These are phyloP conservation scores for Aspergillus texensis DNA, from an alignment of 2,329 filamentous ascomycete genomes.

Conservation along the genomic window DNA sequence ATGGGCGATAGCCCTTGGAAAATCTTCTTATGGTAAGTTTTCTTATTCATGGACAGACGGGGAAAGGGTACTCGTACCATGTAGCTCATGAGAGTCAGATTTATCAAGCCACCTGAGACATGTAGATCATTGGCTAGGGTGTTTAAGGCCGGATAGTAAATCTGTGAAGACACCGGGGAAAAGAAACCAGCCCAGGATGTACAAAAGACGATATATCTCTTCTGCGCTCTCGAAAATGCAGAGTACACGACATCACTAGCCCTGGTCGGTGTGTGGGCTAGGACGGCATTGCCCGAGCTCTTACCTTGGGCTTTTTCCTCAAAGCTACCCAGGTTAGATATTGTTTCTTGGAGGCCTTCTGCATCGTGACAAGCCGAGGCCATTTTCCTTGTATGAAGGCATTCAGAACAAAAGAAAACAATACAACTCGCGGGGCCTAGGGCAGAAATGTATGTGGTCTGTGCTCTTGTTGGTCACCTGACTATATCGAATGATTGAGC, in stretches of 20 bases:
- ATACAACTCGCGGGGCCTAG: neutral
- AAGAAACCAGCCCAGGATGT: conserved; percentile 45
- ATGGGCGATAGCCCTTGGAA: conserved; percentile 58
- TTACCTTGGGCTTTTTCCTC: neutral
- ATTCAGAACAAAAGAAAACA: neutral
- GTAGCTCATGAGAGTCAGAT: conserved; percentile 64
- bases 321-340: neutral
- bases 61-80: conserved; percentile 54
- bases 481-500: neutral
- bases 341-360: neutral
- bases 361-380: neutral
- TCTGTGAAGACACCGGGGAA: conserved; percentile 49
- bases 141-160: conserved; percentile 48
- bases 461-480: neutral
- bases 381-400: neutral
- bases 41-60: neutral
- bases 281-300: neutral
- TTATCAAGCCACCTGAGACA: conserved; percentile 40
- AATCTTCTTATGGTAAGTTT: conserved; percentile 35
- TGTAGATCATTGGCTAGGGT: conserved; percentile 34
- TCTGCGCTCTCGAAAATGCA: neutral
- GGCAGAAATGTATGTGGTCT: neutral
- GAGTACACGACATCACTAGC: neutral
- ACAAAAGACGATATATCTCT: conserved; percentile 18
- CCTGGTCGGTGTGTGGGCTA: neutral